Conservation (phyloP, 1,284 basidiomycete species). For the Rhodotorula sp. region DNA sequence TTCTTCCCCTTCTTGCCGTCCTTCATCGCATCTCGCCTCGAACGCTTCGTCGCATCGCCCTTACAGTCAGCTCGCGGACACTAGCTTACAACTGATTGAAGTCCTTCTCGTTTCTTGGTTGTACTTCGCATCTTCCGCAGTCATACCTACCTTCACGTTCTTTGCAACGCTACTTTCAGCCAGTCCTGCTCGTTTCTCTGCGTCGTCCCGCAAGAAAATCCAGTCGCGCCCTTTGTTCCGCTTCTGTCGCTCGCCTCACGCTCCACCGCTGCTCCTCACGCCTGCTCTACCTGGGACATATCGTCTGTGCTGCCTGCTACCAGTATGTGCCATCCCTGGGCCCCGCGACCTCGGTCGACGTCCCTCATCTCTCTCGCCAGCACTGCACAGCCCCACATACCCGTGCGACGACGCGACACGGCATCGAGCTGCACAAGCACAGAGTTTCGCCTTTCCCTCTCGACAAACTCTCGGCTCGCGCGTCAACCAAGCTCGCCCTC, state of each 20-base stretch:
- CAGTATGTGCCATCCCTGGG: no score
- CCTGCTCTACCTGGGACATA: neutral
- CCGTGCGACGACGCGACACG: neutral
- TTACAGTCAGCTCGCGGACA: no score
- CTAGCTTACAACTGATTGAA: no score
- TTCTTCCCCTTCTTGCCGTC: no score
- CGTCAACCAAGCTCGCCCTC: constrained; percentile 11
- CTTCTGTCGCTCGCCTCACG: neutral
- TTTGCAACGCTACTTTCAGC: neutral
- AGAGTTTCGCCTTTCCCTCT: neutral
- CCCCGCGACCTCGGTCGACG: no score
- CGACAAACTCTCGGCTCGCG: neutral
- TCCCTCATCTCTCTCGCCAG: neutral
- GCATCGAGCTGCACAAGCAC: neutral
- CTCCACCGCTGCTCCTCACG: neutral
- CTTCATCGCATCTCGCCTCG: no score
- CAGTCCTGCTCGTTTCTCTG: neutral
- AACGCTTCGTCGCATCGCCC: no score
- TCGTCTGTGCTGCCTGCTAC: no score
- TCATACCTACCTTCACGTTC: no score
- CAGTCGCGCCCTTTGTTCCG: neutral
- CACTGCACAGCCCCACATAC: neutral
- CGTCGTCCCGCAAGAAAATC: neutral
- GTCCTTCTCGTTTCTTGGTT: no score
- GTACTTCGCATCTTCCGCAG: no score